A percentile compares a stretch with the other conserved stretches of the same genome.
These are phyloP conservation scores for Inonotus obliquus DNA, from an alignment of 1,284 basidiomycete genomes.

Conservation along the genomic window DNA sequence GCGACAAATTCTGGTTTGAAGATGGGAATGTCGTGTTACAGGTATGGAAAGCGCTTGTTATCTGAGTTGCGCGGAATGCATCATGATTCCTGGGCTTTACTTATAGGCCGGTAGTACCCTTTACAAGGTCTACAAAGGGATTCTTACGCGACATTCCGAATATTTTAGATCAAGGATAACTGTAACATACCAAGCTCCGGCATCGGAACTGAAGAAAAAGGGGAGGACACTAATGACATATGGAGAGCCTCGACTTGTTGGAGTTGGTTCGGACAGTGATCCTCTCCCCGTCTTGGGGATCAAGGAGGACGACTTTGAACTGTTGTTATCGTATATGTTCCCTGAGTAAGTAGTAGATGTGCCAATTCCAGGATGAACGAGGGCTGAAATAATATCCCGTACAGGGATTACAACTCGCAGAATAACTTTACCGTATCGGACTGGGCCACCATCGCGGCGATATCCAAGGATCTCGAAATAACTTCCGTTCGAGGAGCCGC, in stretches of 20 bases:
- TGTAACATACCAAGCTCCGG: not conserved
- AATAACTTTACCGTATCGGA: not conserved
- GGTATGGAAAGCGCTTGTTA: not conserved
- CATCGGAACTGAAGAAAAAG: not conserved
- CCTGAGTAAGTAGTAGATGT: not conserved
- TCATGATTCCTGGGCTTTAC: not conserved
- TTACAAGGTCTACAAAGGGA: not conserved
- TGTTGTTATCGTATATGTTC: not conserved
- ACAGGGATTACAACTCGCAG: not conserved
- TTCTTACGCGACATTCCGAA: not conserved
- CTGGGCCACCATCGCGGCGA: not conserved
- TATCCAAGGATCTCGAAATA: not conserved
- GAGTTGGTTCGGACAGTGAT: not conserved
- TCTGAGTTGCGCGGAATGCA: not conserved
- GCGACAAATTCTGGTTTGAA: not conserved
- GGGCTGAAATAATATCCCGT: not conserved
- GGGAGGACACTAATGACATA: not conserved
- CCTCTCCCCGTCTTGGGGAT: not conserved
- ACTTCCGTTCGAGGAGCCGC: not conserved
- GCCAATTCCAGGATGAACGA: not conserved
- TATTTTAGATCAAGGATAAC: not conserved
- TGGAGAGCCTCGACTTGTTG: not conserved
- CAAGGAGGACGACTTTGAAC: not conserved
- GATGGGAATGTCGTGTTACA: constrained; percentile 1
- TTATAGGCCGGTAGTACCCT: not conserved